phyloP scores from a whole-genome alignment of 2,329 filamentous ascomycete species.

The Aureobasidium sp. region DNA sequence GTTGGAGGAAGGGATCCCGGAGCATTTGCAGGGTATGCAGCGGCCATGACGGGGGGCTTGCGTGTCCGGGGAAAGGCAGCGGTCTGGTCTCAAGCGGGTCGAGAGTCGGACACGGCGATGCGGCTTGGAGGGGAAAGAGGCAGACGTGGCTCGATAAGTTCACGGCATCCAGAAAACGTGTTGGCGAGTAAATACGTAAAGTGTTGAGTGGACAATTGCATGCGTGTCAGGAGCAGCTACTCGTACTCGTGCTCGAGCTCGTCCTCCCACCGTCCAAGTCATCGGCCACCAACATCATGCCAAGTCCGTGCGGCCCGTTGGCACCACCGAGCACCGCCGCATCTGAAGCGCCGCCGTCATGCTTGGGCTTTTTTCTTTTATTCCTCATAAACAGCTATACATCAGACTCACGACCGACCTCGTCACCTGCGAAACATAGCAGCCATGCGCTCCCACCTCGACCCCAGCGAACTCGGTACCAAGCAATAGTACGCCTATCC shows the following conservation, averaged over 20 bases:
- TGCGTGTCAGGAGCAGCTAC: not conserved
- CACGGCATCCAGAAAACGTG: not conserved
- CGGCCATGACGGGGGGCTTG: constrained; percentile 6
- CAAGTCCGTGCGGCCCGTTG: constrained; percentile 1
- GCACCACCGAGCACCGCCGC: not conserved
- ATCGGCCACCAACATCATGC: not conserved
- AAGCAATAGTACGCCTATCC: constrained; percentile 68
- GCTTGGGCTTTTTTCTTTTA: not conserved
- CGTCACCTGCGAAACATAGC: not conserved
- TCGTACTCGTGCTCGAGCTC: not conserved
- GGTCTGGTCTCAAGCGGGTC: not conserved
- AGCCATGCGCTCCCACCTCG: constrained; percentile 11
- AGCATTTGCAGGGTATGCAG: constrained; percentile 7
- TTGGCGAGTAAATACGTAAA: no score
- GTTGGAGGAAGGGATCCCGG: not conserved
- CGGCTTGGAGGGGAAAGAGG: not conserved
- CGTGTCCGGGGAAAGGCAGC: constrained; percentile 4
- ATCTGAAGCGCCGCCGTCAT: not conserved
- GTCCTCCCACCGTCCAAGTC: not conserved
- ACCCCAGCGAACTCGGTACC: constrained; percentile 63
- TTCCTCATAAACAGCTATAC: no score
- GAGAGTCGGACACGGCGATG: not conserved
- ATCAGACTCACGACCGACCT: not conserved
- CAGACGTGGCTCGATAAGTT: not conserved
- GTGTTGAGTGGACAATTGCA: not conserved